These are phyloP conservation scores for Vitrella brassicaformis DNA, from an alignment of 73 alveolate species.

Conservation along the genomic window DNA sequence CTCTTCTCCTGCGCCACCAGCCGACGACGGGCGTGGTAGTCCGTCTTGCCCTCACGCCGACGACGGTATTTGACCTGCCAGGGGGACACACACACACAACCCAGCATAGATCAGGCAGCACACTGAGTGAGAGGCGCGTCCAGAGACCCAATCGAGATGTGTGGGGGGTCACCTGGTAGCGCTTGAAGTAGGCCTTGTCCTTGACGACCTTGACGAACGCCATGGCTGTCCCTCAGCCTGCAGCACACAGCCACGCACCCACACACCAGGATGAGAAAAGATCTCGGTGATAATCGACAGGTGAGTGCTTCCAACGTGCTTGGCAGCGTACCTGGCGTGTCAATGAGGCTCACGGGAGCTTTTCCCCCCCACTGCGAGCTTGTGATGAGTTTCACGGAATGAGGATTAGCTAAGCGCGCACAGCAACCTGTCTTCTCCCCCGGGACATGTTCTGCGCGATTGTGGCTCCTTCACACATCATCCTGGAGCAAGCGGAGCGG, in stretches of 20 bases:
- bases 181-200: constrained; percentile 89
- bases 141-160: constrained; percentile 3
- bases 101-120: neutral
- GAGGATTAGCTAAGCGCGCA: too few species aligned
- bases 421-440: too few species aligned
- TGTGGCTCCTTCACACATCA: too few species aligned
- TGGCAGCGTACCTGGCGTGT: too few species aligned
- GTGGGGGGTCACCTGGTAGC: constrained; percentile 95
- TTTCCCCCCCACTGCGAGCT: too few species aligned
- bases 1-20: constrained; percentile 90
- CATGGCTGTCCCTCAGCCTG: constrained; percentile 50
- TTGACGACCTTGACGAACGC: constrained; percentile 94
- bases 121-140: neutral
- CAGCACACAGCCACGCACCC: neutral
- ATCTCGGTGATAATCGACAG: too few species aligned
- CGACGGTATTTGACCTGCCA: constrained; percentile 93
- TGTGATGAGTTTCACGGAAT: too few species aligned
- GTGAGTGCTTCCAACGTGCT: too few species aligned
- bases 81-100: neutral
- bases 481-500: too few species aligned
- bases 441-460: too few species aligned
- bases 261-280: too few species aligned
- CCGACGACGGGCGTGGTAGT: constrained; percentile 94
- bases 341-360: too few species aligned
- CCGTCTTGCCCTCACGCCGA: constrained; percentile 97